phyloP scores from a whole-genome alignment of 1,284 basidiomycete species.

The Neotropicomus parvogracilis region DNA sequence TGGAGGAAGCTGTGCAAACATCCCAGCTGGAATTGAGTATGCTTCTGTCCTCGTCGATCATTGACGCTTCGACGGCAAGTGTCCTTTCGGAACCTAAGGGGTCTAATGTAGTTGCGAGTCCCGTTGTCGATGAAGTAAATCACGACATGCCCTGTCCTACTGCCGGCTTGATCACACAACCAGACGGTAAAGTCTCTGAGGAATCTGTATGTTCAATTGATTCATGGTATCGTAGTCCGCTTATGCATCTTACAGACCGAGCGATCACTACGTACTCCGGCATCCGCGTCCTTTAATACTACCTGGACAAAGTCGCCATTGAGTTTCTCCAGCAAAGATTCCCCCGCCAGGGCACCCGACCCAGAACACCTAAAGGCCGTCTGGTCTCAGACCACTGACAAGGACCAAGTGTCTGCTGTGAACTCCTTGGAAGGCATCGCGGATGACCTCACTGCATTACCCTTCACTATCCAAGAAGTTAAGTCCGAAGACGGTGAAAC shows the following conservation, averaged over 20 bases:
- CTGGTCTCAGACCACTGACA: conserved; percentile 75
- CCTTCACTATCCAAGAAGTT: conserved; percentile 74
- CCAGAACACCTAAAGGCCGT: conserved; percentile 77
- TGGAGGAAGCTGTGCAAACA: conserved; percentile 43
- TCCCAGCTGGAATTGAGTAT: conserved; percentile 21
- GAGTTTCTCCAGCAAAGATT: conserved; percentile 55
- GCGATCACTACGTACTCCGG: conserved; percentile 47
- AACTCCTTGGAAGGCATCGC: conserved; percentile 77
- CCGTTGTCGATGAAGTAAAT: conserved; percentile 24
- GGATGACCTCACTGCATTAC: conserved; percentile 70
- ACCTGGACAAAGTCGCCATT: conserved; percentile 66
- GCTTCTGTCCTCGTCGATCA: conserved; percentile 27
- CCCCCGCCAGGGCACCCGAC: conserved; percentile 62
- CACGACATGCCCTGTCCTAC: conserved; percentile 23
- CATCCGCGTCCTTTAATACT: conserved; percentile 39
- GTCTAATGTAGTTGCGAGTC: conserved; percentile 7
- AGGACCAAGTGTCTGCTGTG: conserved; percentile 56
- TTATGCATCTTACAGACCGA: conserved; percentile 38
- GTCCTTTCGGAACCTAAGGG: conserved; percentile 6
- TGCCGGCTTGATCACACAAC: conserved; percentile 32
- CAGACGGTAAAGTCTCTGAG: conserved; percentile 47
- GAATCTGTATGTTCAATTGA: conserved; percentile 41
- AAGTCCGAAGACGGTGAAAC: conserved; percentile 79
- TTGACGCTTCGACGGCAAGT: conserved; percentile 11
- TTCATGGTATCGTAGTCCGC: conserved; percentile 4